Percentiles rank a stretch among this genome's conserved stretches.
Conservation (phyloP, 352 stramenopile species). For the Globisporangium carolinianum region DNA sequence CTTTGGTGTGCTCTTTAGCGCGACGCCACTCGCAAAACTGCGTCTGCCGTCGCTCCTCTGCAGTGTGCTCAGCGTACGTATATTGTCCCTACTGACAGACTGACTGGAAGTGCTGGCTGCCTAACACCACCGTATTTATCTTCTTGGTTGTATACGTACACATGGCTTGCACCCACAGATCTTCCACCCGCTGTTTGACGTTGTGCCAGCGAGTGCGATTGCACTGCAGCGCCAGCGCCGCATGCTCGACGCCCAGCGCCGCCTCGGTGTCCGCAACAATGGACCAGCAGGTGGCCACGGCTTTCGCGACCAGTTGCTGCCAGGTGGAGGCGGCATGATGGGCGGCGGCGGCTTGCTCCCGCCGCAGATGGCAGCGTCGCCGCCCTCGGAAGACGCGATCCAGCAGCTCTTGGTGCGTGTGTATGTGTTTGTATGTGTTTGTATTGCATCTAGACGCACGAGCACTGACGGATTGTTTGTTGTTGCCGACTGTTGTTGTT, state of each 20-base stretch:
- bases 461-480: no score
- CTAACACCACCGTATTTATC: no score
- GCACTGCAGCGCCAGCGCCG: slow-evolving; percentile 69
- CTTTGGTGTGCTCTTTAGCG: slow-evolving; percentile 58
- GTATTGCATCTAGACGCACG: no score
- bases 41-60: slow-evolving; percentile 68
- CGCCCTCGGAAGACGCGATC: slow-evolving; percentile 68
- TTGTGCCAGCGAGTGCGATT: slow-evolving; percentile 57
- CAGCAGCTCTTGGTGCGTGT: slow-evolving; percentile 64
- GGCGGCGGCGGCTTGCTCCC: slow-evolving; percentile 32
- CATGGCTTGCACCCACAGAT: slow-evolving; percentile 14
- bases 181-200: slow-evolving; percentile 71
- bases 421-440: slow-evolving; percentile 4
- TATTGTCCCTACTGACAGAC: no score
- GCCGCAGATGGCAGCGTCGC: slow-evolving; percentile 51
- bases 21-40: slow-evolving; percentile 59
- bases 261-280: slow-evolving; percentile 48
- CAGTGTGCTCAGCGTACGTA: slow-evolving; percentile 46
- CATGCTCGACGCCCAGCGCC: slow-evolving; percentile 60
- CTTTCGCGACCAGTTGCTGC: slow-evolving; percentile 78
- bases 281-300: slow-evolving; percentile 38
- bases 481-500: no score
- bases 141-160: background rate
- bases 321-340: slow-evolving; percentile 27
- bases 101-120: no score